Evolutionary conservation across 2,329 filamentous ascomycete genomes (phyloP).

Genomic region (Pseudofabraea citricarpa): DNA sequence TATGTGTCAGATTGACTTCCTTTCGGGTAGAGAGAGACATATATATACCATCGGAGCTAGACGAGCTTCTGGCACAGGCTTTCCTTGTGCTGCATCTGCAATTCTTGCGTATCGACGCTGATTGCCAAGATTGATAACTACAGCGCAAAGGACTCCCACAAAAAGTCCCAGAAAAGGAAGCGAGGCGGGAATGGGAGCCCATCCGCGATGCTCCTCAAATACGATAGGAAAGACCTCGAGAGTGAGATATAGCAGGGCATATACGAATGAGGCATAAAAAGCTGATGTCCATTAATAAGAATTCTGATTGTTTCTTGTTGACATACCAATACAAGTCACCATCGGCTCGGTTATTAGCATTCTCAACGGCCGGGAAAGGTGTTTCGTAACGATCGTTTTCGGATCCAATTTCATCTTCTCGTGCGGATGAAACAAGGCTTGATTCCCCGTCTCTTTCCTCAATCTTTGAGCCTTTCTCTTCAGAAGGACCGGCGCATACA

Average conservation of each 20-base stretch:
- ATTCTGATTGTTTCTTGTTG: conserved; percentile 48
- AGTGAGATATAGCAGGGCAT: conserved; percentile 65
- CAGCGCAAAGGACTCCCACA: conserved; percentile 38
- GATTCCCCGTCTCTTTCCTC: conserved; percentile 29
- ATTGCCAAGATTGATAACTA: conserved; percentile 41
- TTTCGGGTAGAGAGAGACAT: background rate
- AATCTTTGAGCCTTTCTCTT: conserved; percentile 23
- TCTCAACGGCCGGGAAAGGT: conserved; percentile 27
- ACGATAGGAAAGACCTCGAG: conserved; percentile 54
- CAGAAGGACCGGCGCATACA: conserved; percentile 42
- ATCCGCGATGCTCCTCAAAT: conserved; percentile 56
- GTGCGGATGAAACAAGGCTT: conserved; percentile 19
- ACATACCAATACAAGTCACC: conserved; percentile 54
- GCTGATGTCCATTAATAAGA: conserved; percentile 54
- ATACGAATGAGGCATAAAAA: conserved; percentile 66
- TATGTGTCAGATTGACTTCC: too few species aligned
- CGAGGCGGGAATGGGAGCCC: conserved; percentile 54
- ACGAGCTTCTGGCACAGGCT: conserved; percentile 38
- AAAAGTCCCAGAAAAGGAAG: conserved; percentile 52
- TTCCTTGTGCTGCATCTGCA: conserved; percentile 28
- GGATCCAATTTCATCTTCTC: conserved; percentile 19
- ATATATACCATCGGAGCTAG: conserved; percentile 37
- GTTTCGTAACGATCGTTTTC: conserved; percentile 24
- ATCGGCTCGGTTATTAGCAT: conserved; percentile 55
- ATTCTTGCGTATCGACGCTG: conserved; percentile 22